phyloP scores from a whole-genome alignment of 257 asterid genomes.

The Salvia rosmarinus region DNA sequence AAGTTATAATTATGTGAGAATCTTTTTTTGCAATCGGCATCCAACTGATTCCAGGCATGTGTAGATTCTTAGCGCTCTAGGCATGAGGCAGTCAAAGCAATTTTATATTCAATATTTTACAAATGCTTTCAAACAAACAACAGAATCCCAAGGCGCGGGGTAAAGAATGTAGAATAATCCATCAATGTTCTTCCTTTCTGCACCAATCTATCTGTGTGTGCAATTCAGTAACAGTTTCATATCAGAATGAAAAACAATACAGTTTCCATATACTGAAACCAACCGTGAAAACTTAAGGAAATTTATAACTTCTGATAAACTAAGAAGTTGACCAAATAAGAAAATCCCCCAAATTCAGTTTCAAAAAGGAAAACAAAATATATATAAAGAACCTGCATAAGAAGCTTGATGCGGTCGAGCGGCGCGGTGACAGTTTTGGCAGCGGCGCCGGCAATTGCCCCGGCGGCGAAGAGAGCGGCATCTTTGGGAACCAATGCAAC shows the following conservation, averaged over 20 bases:
- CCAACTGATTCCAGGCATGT: background rate
- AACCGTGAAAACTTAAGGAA: background rate
- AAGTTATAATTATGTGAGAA: background rate
- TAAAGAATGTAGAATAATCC: background rate
- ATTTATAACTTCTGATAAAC: background rate
- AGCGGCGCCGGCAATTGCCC: slow-evolving; percentile 90
- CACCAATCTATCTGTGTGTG: background rate
- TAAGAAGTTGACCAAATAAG: background rate
- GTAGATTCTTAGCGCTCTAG: background rate
- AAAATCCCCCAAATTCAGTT: slow-evolving; percentile 18
- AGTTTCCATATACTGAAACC: background rate
- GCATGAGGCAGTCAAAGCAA: background rate
- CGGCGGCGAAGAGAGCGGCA: slow-evolving; percentile 88
- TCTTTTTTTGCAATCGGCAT: background rate
- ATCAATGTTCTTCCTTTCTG: background rate
- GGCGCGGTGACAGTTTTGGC: slow-evolving; percentile 95
- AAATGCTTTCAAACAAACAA: slow-evolving; percentile 15
- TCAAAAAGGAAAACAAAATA: background rate
- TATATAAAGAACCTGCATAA: slow-evolving; percentile 68
- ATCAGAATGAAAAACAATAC: background rate
- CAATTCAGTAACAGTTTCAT: background rate
- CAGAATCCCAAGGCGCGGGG: background rate
- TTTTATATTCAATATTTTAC: background rate
- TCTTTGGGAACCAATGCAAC: slow-evolving; percentile 82
- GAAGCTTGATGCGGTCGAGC: slow-evolving; percentile 90